phyloP scores from a whole-genome alignment of 441 rosid genomes.

The Cnidoscolus chayamansa region DNA sequence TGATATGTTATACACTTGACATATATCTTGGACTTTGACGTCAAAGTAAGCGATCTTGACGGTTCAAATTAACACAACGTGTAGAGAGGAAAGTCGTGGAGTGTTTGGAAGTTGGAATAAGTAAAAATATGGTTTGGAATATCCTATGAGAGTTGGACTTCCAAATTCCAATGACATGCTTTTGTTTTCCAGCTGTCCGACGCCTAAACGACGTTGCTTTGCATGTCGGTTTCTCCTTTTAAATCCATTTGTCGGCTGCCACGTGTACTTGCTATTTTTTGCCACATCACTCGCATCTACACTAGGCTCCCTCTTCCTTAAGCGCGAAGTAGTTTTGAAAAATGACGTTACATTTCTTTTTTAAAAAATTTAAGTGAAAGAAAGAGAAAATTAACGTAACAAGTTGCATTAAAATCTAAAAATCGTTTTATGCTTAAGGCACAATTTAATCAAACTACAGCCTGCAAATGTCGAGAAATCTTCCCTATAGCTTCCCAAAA shows the following conservation, averaged over 20 bases:
- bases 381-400: too few relatives aligned
- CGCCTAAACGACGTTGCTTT: too few relatives aligned
- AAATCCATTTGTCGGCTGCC: too few relatives aligned
- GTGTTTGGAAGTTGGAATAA: constrained; percentile 8
- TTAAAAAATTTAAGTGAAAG: too few relatives aligned
- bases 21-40: background rate
- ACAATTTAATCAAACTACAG: background rate
- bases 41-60: background rate
- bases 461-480: background rate
- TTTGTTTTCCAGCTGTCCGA: background rate
- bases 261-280: too few relatives aligned
- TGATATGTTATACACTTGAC: background rate
- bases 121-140: constrained; percentile 6
- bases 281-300: too few relatives aligned
- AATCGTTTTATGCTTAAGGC: background rate
- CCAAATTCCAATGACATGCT: background rate
- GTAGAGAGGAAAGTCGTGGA: background rate
- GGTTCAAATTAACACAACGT: background rate
- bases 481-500: constrained; percentile 8
- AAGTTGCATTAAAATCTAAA: background rate
- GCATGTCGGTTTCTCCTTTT: too few relatives aligned
- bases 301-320: too few relatives aligned
- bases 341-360: too few relatives aligned
- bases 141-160: constrained; percentile 11
- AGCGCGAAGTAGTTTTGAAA: too few relatives aligned